Base-by-base conservation (phyloP, 2,329 filamentous ascomycete species). In the Aspergillus cejpii region DNA sequence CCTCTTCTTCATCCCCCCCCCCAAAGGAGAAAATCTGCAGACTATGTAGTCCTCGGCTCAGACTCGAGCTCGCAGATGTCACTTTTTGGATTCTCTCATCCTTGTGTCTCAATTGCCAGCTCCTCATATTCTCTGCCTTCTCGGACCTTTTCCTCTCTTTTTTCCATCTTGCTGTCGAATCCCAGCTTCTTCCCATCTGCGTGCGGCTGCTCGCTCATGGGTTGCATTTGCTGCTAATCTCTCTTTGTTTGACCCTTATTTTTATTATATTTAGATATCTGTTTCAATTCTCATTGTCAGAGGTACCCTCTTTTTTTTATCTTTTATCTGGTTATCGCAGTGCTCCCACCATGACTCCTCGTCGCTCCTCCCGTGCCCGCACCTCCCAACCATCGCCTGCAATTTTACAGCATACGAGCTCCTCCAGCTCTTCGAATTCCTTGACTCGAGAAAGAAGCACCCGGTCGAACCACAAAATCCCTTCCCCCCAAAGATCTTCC, bases 331-430 rank as follows among this genome's bases (percentile, higher is more conserved):
- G 41, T 51, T 45, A 39, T 33, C 21, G 33, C 43, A 34, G 29
- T 42, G 47, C 41, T 45, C 23, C 50, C 55, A 58, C 62, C 61
- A 79, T 80, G 76, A 77, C 85, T 64, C 87, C 86, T 66, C 85
- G 91, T 72, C 87, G 91, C 67, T 95, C 90, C 63, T 92, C 90
- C 69, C 84, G 91, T 78, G 88, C 88, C 74, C 86, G 87, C 71
- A 80, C 78, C 65, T 81, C 81, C 58, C 85, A 90, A 74, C 78
- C 79, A 60, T 72, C 75, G 51, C 74, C 77, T 59, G 78, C 83
- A 61, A 79, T 81, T 70, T 81, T 84, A 59, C 83, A 87, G 58
- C 83, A 87, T 59, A 87, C 85, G 52, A 88, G 85, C 51, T 81
- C 84, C 40, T 82, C 87, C 33, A 90, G 83, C 48, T 85, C 84